A percentile compares a stretch with the other conserved stretches of the same genome.
These are phyloP conservation scores for Globisporangium perplexum DNA, from an alignment of 352 stramenopile species.

Conservation along the genomic window DNA sequence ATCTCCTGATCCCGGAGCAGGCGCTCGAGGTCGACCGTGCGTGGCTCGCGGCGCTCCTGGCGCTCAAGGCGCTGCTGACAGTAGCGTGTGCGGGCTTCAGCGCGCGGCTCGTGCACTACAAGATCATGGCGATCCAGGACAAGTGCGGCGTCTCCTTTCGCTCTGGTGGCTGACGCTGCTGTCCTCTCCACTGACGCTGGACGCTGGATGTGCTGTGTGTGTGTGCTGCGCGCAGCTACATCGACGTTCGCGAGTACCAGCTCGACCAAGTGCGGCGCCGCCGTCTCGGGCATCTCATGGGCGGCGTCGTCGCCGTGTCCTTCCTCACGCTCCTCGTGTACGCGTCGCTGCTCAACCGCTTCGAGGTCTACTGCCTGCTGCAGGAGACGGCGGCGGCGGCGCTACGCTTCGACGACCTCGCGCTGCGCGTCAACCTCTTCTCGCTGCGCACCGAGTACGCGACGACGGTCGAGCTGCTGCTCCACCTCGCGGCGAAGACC, in stretches of 20 bases:
- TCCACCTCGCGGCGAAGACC: constrained; percentile 43
- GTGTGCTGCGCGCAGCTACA: constrained; percentile 29
- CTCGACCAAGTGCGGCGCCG: constrained; percentile 40
- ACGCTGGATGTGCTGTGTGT: constrained; percentile 1
- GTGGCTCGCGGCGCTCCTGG: constrained; percentile 38
- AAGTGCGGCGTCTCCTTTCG: constrained; percentile 29
- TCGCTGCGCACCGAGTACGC: constrained; percentile 29
- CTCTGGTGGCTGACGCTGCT: neutral
- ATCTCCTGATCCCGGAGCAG: constrained; percentile 28
- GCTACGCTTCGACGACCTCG: constrained; percentile 30
- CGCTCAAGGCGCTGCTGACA: constrained; percentile 32
- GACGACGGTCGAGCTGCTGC: constrained; percentile 30
- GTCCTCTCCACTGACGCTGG: neutral
- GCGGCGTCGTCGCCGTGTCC: constrained; percentile 29
- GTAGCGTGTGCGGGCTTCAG: constrained; percentile 23
- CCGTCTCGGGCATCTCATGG: constrained; percentile 32
- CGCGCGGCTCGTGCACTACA: constrained; percentile 40
- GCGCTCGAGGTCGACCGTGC: constrained; percentile 36
- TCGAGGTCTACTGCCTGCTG: constrained; percentile 52
- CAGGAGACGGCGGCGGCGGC: constrained; percentile 7
- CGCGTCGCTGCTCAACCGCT: constrained; percentile 53
- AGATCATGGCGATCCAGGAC: constrained; percentile 55
- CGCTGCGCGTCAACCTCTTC: constrained; percentile 34
- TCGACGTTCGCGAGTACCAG: constrained; percentile 63
- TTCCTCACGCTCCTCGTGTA: constrained; percentile 49